Evolutionary conservation across 2,329 filamentous ascomycete species (phyloP), one percentile per base, ranked within the genome.

Genomic region (Aspergillus sp.): DNA sequence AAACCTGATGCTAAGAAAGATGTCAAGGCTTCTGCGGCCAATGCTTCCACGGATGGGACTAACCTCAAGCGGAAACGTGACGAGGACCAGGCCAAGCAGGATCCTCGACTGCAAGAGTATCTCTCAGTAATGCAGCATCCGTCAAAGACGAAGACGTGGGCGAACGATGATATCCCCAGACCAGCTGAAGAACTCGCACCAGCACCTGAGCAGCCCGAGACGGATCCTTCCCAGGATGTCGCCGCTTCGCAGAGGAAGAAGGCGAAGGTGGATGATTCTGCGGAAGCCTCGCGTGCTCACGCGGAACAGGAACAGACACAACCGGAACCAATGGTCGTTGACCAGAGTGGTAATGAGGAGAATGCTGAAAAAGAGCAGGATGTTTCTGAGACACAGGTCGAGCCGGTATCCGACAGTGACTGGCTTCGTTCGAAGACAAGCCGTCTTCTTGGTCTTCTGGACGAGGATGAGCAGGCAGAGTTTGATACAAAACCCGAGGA

Each of bases 351-450:
- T 9, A 50, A 51, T 25, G 44, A 51, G 5, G 57, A 59, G 13
- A 49, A 45, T 44, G 32, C 45, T 9, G 56, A 58, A 9, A 32
- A 23, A 17, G 51, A 55, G 33, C 48, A 58, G 19, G 53, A 58
- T 22, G 55, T 58, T 22, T 39, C 51, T 49, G 60, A 57, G 48
- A 63, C 56, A 19, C 60, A 62, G 43, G 60, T 65, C 20, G 62
- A 62, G 30, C 66, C 67, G 27, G 64, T 71, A 41, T 84, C 85
- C 19, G 90, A 96, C 69, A 83, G 85, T 51, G 90, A 97, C 68
- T 98, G 93, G 93, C 76, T 96, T 57, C 83, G 91, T 49, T 91
- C 87, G 53, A 83, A 87, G 57, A 97, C 90, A 12, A 96, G 85
- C 69, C 81, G 91, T 59, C 74, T 95, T 43, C 76, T 96, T 44